Evolutionary conservation across 1,284 basidiomycete genomes (phyloP).

Genomic region (Papiliotrema nemorosa): DNA sequence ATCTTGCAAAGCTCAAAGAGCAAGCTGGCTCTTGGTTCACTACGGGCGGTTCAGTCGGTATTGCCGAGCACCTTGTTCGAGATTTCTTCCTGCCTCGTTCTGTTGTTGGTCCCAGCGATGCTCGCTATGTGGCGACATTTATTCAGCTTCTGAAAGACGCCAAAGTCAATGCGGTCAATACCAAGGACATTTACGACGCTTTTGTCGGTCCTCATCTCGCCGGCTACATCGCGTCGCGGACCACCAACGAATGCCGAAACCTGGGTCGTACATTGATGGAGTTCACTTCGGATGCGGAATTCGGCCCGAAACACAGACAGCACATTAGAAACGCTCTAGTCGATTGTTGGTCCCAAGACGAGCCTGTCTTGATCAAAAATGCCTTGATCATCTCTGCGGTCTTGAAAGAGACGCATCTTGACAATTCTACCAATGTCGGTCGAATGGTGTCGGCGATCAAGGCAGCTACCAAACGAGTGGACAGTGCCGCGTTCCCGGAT

Average conservation of each 20-base stretch:
- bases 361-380: conserved; percentile 35
- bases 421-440: no score
- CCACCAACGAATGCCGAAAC: conserved; percentile 93
- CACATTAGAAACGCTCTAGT: conserved; percentile 48
- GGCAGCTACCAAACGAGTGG: no score
- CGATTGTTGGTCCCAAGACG: conserved; percentile 50
- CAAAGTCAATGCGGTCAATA: background rate
- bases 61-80: conserved; percentile 14
- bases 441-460: no score
- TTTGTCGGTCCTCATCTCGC: conserved; percentile 79
- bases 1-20: conserved; percentile 35
- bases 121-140: conserved; percentile 88
- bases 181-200: conserved; percentile 68
- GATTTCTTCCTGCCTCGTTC: conserved; percentile 79
- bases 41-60: background rate
- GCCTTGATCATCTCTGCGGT: background rate
- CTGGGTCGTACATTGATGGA: conserved; percentile 50
- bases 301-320: conserved; percentile 5
- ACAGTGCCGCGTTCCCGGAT: no score
- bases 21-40: conserved; percentile 59
- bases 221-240: conserved; percentile 83
- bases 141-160: conserved; percentile 80
- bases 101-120: conserved; percentile 90
- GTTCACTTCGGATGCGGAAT: background rate
- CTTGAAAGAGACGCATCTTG: no score